Conservation (phyloP, 2,329 filamentous ascomycete genomes). For the Moelleriella libera region DNA sequence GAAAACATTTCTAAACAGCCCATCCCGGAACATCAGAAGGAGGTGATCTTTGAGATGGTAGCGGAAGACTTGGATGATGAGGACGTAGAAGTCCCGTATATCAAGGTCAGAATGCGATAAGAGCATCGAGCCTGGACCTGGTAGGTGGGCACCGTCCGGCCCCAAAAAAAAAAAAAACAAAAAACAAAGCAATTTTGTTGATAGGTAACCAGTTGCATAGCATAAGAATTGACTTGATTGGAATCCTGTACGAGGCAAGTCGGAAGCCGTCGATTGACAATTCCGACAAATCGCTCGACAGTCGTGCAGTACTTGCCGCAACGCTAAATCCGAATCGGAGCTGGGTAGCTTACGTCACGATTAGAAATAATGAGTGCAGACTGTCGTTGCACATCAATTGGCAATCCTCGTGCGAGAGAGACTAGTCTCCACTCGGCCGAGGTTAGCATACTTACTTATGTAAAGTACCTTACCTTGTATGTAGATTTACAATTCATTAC, state of each 20-base stretch:
- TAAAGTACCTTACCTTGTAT: too few relatives aligned
- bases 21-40: constrained; percentile 82
- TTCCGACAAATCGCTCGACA: too few relatives aligned
- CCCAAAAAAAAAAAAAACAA: neutral
- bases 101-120: constrained; percentile 62
- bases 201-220: too few relatives aligned
- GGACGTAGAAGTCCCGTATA: constrained; percentile 93
- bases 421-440: too few relatives aligned
- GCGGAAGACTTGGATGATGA: constrained; percentile 79
- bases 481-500: neutral
- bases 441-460: too few relatives aligned
- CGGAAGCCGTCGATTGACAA: too few relatives aligned
- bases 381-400: too few relatives aligned
- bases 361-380: too few relatives aligned
- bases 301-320: too few relatives aligned
- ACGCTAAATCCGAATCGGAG: too few relatives aligned
- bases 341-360: too few relatives aligned
- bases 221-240: neutral
- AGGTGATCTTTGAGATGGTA: constrained; percentile 92
- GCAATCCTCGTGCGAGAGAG: too few relatives aligned
- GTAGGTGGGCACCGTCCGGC: neutral
- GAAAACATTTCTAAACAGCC: constrained; percentile 85
- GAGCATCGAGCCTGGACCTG: neutral
- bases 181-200: neutral
- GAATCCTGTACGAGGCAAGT: neutral